Evolutionary conservation across 2,329 filamentous ascomycete genomes (phyloP).

Genomic region (Aspergillus hiratsukae): DNA sequence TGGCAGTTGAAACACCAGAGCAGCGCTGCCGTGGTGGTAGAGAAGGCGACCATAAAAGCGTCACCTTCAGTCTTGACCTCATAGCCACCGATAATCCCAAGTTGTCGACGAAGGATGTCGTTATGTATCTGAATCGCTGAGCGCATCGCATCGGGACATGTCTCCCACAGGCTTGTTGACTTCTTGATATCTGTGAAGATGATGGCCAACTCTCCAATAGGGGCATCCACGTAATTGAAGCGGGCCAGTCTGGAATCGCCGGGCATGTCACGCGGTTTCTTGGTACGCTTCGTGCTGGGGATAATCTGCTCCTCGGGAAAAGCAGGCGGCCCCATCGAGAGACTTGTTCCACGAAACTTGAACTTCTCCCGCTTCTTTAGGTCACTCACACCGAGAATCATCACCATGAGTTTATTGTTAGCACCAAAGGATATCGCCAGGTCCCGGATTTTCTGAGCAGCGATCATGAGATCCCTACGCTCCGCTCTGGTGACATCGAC

Average conservation of each 20-base stretch:
- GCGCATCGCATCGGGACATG: slow-evolving; percentile 89
- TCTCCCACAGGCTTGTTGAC: slow-evolving; percentile 93
- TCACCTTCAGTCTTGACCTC: slow-evolving; percentile 99
- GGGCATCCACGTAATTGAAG: slow-evolving; percentile 87
- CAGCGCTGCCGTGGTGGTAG: slow-evolving; percentile 87
- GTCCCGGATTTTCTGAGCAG: slow-evolving; percentile 89
- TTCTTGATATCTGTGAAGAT: slow-evolving; percentile 99
- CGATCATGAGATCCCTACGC: slow-evolving; percentile 85
- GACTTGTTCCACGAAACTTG: slow-evolving; percentile 70
- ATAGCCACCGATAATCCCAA: slow-evolving; percentile 91
- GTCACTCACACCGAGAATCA: slow-evolving; percentile 92
- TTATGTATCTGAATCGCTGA: slow-evolving; percentile 97
- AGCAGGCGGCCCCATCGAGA: slow-evolving; percentile 76
- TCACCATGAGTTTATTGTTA: slow-evolving; percentile 95
- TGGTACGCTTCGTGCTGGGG: slow-evolving; percentile 59
- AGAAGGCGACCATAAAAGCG: slow-evolving; percentile 98
- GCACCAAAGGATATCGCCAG: slow-evolving; percentile 93
- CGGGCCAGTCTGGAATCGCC: slow-evolving; percentile 82
- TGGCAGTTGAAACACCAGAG: slow-evolving; percentile 97
- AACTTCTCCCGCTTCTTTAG: slow-evolving; percentile 80
- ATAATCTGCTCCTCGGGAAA: slow-evolving; percentile 62
- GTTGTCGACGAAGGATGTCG: slow-evolving; percentile 87
- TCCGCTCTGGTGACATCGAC: slow-evolving; percentile 88
- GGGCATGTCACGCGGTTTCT: slow-evolving; percentile 53
- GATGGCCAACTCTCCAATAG: slow-evolving; percentile 83